phyloP scores from a whole-genome alignment of 2,329 filamentous ascomycete genomes.

The Penicillium paneum region DNA sequence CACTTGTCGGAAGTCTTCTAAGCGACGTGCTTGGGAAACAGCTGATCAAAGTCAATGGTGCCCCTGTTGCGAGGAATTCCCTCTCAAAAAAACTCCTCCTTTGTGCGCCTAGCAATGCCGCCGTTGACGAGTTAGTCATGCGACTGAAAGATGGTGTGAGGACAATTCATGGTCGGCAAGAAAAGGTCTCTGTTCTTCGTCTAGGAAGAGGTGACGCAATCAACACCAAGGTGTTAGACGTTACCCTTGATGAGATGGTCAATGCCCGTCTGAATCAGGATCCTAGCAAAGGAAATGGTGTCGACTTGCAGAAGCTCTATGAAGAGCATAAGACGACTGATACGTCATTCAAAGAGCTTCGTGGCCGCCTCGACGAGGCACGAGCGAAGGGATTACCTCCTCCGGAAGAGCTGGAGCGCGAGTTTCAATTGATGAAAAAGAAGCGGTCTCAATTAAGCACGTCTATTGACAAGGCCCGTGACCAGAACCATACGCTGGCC shows the following conservation, averaged over 20 bases:
- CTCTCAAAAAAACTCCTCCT: conserved; percentile 81
- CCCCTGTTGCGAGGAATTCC: conserved; percentile 34
- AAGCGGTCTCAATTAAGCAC: conserved; percentile 73
- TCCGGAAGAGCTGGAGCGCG: conserved; percentile 60
- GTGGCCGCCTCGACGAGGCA: conserved; percentile 67
- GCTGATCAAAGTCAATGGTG: conserved; percentile 47
- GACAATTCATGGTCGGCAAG: conserved; percentile 66
- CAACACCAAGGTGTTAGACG: conserved; percentile 81
- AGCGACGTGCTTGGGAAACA: conserved; percentile 55
- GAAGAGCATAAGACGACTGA: conserved; percentile 60
- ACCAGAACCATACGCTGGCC: conserved; percentile 74
- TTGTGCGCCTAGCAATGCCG: conserved; percentile 97
- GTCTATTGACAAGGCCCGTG: conserved; percentile 82
- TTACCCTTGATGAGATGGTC: conserved; percentile 90
- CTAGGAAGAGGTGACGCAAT: conserved; percentile 89
- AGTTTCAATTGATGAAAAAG: conserved; percentile 74
- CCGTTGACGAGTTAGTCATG: conserved; percentile 92
- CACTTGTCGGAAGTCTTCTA: conserved; percentile 86
- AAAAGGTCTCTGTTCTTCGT: conserved; percentile 82
- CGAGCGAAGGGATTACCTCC: conserved; percentile 51
- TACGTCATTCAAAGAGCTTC: conserved; percentile 66
- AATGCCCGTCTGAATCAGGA: conserved; percentile 61
- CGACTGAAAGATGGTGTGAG: conserved; percentile 85
- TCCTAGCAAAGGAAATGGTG: conserved; percentile 45
- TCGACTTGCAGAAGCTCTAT: conserved; percentile 66